Conservation (phyloP, 305 asterid species). For the Solanum chacoense region DNA sequence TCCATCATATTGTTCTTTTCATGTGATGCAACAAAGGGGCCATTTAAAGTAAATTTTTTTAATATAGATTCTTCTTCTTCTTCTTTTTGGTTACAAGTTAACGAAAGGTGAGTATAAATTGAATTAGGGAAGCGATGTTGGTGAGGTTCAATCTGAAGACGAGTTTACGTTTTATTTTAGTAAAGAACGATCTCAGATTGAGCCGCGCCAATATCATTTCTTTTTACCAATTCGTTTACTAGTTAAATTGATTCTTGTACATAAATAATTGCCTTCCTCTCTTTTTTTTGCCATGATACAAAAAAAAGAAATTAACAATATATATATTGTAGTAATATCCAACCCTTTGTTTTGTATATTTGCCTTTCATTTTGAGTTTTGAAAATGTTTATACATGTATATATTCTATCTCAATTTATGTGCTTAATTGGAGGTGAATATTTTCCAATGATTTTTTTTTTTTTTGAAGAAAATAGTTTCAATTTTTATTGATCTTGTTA, state of each 20-base stretch:
- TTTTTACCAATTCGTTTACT: neutral
- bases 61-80: too few species aligned
- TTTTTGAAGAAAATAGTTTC: neutral
- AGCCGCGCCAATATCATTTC: conserved; percentile 99
- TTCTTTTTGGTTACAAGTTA: neutral
- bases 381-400: neutral
- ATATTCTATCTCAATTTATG: neutral
- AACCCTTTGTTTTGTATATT: neutral
- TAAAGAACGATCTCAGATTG: conserved; percentile 87
- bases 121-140: conserved; percentile 53
- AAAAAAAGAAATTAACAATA: neutral
- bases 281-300: neutral
- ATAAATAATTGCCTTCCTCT: neutral
- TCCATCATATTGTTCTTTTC: conserved; percentile 17
- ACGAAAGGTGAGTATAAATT: neutral
- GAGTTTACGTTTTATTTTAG: conserved; percentile 23
- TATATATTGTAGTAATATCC: neutral
- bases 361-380: neutral
- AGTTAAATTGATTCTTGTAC: neutral
- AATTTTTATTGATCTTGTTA: neutral
- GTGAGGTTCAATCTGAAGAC: conserved; percentile 97
- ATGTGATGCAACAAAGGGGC: conserved; percentile 7
- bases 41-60: neutral
- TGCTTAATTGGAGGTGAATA: neutral
- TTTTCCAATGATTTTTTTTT: neutral